phyloP scores from a whole-genome alignment of 2,329 filamentous ascomycete species.

The Pseudogymnoascus sp. region DNA sequence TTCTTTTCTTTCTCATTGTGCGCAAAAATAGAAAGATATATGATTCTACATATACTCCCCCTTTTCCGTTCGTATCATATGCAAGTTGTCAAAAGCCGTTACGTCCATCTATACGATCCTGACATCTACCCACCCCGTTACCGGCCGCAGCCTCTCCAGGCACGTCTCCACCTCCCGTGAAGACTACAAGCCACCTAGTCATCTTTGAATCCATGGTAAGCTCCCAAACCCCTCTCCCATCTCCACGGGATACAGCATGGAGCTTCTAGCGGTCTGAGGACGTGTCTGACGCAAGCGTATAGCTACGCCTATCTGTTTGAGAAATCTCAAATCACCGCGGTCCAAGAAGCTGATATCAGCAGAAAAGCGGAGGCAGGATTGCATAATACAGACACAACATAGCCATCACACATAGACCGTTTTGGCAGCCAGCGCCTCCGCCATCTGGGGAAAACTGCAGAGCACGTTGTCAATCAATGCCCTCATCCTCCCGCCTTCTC shows the following conservation, averaged over 20 bases:
- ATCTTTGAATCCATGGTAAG: background rate
- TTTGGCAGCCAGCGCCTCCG: background rate
- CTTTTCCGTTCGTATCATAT: background rate
- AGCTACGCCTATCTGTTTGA: background rate
- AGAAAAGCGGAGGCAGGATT: background rate
- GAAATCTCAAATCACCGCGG: background rate
- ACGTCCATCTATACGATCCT: background rate
- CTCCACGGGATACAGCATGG: background rate
- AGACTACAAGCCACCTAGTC: background rate
- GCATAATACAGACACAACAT: background rate
- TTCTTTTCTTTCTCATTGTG: background rate
- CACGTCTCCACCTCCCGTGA: background rate
- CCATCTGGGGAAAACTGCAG: background rate
- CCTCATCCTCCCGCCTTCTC: background rate
- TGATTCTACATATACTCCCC: background rate
- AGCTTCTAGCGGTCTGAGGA: background rate
- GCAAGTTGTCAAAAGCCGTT: background rate
- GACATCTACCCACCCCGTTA: background rate
- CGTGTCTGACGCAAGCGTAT: background rate
- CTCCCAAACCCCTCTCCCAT: background rate
- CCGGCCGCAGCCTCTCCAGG: background rate
- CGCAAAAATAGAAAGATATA: background rate
- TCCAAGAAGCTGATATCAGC: background rate
- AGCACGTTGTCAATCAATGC: background rate
- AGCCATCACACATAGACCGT: too few species aligned